A percentile compares a stretch with the other conserved stretches of the same genome.
These are phyloP conservation scores for Neofusicoccum parvum DNA, from an alignment of 2,329 filamentous ascomycete species.

Conservation along the genomic window DNA sequence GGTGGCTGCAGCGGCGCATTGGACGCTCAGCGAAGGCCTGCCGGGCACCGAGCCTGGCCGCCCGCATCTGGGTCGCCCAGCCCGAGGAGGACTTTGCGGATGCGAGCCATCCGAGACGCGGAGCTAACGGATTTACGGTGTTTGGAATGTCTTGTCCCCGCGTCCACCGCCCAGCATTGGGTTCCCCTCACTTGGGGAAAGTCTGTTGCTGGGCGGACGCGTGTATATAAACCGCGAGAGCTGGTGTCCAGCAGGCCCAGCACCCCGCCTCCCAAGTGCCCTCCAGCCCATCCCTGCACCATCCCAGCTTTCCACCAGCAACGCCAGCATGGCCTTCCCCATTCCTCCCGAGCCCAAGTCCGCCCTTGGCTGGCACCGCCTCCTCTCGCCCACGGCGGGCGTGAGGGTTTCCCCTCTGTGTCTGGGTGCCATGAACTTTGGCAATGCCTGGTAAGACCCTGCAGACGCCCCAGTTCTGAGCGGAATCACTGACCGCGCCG, in stretches of 20 bases:
- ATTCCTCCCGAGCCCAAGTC: slow-evolving; percentile 33
- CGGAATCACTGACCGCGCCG: not conserved
- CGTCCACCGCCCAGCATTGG: not conserved
- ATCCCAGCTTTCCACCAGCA: too few species aligned
- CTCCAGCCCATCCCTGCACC: not conserved
- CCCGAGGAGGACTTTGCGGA: not conserved
- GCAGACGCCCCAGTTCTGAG: not conserved
- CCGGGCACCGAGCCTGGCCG: too few species aligned
- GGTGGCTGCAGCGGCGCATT: too few species aligned
- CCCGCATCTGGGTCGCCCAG: too few species aligned
- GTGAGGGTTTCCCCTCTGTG: slow-evolving; percentile 58
- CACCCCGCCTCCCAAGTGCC: not conserved
- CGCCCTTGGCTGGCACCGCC: slow-evolving; percentile 54
- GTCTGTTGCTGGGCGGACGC: not conserved
- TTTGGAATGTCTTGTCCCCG: not conserved
- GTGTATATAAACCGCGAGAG: not conserved
- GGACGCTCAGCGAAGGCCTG: too few species aligned
- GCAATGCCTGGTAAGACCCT: slow-evolving; percentile 46
- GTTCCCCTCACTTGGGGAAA: not conserved
- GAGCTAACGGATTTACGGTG: slow-evolving; percentile 1
- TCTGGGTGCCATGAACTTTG: slow-evolving; percentile 59
- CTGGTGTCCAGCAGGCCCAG: too few species aligned
- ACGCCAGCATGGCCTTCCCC: slow-evolving; percentile 28
- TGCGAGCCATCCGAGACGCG: not conserved
- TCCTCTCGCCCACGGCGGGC: slow-evolving; percentile 54